Conservation (phyloP, 306 rosid species). For the Prinsepia uniflora region DNA sequence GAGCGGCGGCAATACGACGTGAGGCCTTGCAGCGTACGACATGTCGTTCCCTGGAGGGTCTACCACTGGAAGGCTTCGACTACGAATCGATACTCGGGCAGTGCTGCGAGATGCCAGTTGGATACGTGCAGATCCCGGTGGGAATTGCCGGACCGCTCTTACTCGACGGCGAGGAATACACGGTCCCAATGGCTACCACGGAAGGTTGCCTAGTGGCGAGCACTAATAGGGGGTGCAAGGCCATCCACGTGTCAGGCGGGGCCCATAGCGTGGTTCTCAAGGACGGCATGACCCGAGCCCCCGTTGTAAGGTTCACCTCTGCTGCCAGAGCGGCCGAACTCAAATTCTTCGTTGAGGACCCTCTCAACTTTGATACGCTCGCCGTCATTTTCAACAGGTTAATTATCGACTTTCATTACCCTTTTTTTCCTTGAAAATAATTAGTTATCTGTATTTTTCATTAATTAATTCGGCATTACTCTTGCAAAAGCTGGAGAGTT, state of each 20-base stretch:
- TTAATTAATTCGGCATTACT: background rate
- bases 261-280: slow-evolving; percentile 20
- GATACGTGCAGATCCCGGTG: slow-evolving; percentile 32
- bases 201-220: slow-evolving; percentile 35
- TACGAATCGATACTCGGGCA: slow-evolving; percentile 35
- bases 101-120: slow-evolving; percentile 36
- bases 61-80: slow-evolving; percentile 31
- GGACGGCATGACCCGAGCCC: slow-evolving; percentile 33
- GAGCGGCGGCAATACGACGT: slow-evolving; percentile 21
- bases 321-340: slow-evolving; percentile 20
- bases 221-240: slow-evolving; percentile 33
- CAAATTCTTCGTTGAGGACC: slow-evolving; percentile 32
- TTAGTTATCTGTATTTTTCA: background rate
- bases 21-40: slow-evolving; percentile 31
- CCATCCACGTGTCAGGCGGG: slow-evolving; percentile 23
- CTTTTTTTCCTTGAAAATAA: background rate
- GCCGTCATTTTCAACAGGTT: slow-evolving; percentile 24
- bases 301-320: slow-evolving; percentile 24
- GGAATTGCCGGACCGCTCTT: slow-evolving; percentile 30
- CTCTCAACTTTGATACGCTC: slow-evolving; percentile 24
- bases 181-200: slow-evolving; percentile 34
- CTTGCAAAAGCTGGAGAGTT: background rate
- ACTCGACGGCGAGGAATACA: slow-evolving; percentile 23
- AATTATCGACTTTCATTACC: background rate
- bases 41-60: slow-evolving; percentile 23